phyloP scores from a whole-genome alignment of 2,329 filamentous ascomycete species.

The Aureobasidium sp. region DNA sequence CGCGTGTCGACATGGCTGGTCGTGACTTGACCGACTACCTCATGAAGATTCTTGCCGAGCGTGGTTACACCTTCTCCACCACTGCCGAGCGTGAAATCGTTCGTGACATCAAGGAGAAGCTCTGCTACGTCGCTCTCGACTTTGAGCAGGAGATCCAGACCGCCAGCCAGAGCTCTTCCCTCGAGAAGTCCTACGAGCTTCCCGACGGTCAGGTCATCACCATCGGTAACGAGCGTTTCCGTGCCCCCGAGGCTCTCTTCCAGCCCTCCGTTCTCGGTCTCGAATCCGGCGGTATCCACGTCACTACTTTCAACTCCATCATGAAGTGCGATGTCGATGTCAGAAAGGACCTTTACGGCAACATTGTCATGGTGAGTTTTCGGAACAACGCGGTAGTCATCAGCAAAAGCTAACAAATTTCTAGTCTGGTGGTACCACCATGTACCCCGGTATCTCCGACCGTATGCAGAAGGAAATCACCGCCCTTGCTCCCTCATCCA shows the following conservation, averaged over 20 bases:
- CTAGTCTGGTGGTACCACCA: conserved; percentile 99
- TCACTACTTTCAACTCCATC: conserved; percentile 99
- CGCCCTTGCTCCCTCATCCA: conserved; percentile 95
- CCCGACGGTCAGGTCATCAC: conserved; percentile 99
- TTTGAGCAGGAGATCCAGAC: conserved; percentile 99
- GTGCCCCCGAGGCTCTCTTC: conserved; percentile 98
- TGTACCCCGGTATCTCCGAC: conserved; percentile 99
- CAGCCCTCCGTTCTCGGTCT: conserved; percentile 97
- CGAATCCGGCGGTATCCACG: conserved; percentile 97
- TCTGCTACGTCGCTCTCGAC: conserved; percentile 99
- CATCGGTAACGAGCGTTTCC: conserved; percentile 99
- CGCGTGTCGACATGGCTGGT: conserved; percentile 99
- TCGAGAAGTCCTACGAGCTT: conserved; percentile 99
- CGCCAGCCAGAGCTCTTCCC: conserved; percentile 92
- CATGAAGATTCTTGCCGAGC: conserved; percentile 99
- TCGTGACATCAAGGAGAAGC: conserved; percentile 99
- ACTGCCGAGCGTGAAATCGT: conserved; percentile 99
- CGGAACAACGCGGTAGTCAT: conserved; percentile 10
- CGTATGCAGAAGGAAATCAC: conserved; percentile 99
- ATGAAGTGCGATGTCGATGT: conserved; percentile 99
- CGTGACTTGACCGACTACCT: conserved; percentile 99
- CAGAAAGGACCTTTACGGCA: conserved; percentile 99
- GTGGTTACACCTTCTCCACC: conserved; percentile 99
- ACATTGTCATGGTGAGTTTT: conserved; percentile 96
- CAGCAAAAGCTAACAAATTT: conserved; percentile 29